These are phyloP conservation scores for Coprinopsis strossmayeri DNA, from an alignment of 768 basidiomycete genomes.

Conservation along the genomic window DNA sequence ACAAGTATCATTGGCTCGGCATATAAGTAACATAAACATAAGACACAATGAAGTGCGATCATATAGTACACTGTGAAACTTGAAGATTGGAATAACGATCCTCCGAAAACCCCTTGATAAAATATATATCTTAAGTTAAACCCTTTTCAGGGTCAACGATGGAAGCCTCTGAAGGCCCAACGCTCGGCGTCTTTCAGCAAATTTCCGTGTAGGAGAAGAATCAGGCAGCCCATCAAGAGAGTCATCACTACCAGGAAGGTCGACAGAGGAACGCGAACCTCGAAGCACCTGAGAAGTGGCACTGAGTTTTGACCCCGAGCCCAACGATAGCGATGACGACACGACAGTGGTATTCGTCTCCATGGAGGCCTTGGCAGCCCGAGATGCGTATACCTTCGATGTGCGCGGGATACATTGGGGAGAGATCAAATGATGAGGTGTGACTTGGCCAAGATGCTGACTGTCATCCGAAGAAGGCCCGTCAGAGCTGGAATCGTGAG, in stretches of 20 bases:
- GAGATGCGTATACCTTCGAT: background rate
- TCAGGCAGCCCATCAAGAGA: background rate
- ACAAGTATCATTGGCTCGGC: no score
- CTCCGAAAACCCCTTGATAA: no score
- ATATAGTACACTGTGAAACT: no score
- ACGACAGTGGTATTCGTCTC: background rate
- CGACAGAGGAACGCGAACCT: background rate
- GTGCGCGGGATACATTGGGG: conserved; percentile 22
- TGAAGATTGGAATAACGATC: no score
- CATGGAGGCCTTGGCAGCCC: no score
- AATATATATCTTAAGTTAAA: no score
- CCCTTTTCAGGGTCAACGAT: no score
- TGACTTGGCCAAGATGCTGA: conserved; percentile 56
- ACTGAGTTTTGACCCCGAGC: background rate
- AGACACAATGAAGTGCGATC: no score
- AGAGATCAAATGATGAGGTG: conserved; percentile 63
- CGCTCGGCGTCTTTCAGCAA: conserved; percentile 8
- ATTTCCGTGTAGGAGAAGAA: conserved; percentile 5
- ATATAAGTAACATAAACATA: no score
- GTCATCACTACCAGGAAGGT: conserved; percentile 1
- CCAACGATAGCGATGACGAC: background rate
- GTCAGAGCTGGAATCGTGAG: background rate
- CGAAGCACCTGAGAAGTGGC: background rate
- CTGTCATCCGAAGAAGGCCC: conserved; percentile 62
- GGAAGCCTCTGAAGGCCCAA: no score